Base-by-base conservation (phyloP, 257 asterid species). In the Knoxia roxburghii region DNA sequence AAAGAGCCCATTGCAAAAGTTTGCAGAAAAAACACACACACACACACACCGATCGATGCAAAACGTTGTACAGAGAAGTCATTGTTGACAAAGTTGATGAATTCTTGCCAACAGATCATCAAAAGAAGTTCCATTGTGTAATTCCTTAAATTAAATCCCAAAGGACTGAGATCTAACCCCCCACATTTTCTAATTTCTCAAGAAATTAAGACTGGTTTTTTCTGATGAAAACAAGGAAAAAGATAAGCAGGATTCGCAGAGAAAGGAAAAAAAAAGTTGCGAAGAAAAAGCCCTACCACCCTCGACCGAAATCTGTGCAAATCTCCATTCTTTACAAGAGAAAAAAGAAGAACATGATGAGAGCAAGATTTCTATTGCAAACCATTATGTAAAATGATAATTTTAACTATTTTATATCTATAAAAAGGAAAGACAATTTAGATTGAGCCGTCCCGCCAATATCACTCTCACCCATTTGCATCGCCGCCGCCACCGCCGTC, bases 371-470 rank as follows among this genome's bases (percentile, higher is more conserved):
- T 55, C 17, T 55, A 29, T 15, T 54, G 30, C n/a, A 37, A 17
- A 54, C n/a, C n/a, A n/a, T n/a, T n/a, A n/a, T n/a, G n/a, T n/a
- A n/a, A n/a, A n/a, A 67, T 43, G 29, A 11, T 61, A 48, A 10
- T 12, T 11, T 48, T 21, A 64, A 14, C 18, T 21, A 3, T 40
- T 50, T 33, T 18, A 15, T 24, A 51, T 15, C 14, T 14, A 65
- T 61, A 60, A 76, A 61, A 61, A 60, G 67, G 60, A n/a, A n/a
- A n/a, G n/a, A n/a, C n/a, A n/a, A n/a, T n/a, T 37, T 27, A 80
- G 91, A 87, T 87, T 87, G 95, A 87, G 95, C 95, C 95, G 88
- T 79, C 81, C 88, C 81, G 91, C 91, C 91, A 85, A 85, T 83
- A 85, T 80, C 88, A 85, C 87, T 68, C 76, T 80, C 17, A 24